Base-by-base conservation (phyloP, 768 basidiomycete species). In the Bullera alba region DNA sequence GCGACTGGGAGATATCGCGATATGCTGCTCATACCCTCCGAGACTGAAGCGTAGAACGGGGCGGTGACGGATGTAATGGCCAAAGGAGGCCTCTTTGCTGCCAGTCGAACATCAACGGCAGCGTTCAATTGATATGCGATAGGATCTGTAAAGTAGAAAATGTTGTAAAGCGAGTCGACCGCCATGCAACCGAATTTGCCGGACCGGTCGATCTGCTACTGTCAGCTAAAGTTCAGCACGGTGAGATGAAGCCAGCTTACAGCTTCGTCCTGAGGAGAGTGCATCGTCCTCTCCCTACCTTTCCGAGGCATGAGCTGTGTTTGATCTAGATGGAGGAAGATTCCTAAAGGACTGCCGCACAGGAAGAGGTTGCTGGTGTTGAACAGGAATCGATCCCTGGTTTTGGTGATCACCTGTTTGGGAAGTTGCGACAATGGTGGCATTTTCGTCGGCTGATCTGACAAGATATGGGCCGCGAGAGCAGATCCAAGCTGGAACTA, bases 321-420 rank as follows among this genome's bases (percentile, higher is more conserved):
- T 42, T 76, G 74, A 47, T 75, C 72, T 0, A 77, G 56, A 47
- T 76, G 75, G n/a, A 77, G 52, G 58, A 77, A 77, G 39, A 77
- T 65, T 1, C 75, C 70, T 7, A 77, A 58, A 2, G 76, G 76
- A 47, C 73, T 74, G 1, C 76, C 76, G 25, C 73, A 66, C 15
- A 75, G 60, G 60, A 76, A 77, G 6, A 76, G 60, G 37, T 66
- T 67, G 45, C 60, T 62, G 3, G 71, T 73, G 46, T 74, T 73
- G 63, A 70, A 76, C 16, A 76, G 48, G 51, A 76, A 76, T 41
- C 72, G 63, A 45, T 70, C 65, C 17, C 60, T 51, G 6, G 63
- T 70, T 23, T 61, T 25, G 3, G 56, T 58, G 23, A 65, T 60
- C 7, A 74, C 71, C 27, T 65, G 58, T 49, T 73, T 68, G 4